These are phyloP conservation scores for Penicillium lagena DNA, from an alignment of 495 filamentous ascomycete species.

Conservation along the genomic window DNA sequence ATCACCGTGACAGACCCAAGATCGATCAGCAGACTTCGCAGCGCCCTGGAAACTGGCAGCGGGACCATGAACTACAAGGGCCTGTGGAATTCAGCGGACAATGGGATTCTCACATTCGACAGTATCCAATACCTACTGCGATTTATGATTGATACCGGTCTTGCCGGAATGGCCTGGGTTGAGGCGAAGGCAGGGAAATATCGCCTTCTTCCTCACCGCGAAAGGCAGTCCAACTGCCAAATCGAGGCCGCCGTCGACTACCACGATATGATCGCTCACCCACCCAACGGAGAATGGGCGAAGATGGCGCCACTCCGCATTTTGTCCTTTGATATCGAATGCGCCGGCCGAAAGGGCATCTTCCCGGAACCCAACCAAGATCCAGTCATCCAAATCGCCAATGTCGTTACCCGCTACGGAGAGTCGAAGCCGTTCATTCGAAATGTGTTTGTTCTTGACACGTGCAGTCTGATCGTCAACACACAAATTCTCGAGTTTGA, in stretches of 20 bases:
- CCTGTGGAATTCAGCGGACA: conserved; percentile 71
- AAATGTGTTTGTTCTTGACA: conserved; percentile 93
- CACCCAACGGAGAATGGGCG: conserved; percentile 90
- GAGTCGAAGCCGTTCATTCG: conserved; percentile 92
- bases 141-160: conserved; percentile 95
- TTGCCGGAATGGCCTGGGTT: conserved; percentile 96
- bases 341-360: conserved; percentile 92
- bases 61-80: conserved; percentile 72
- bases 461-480: conserved; percentile 86
- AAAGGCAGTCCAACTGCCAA: conserved; percentile 85
- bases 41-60: conserved; percentile 61
- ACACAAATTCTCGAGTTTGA: conserved; percentile 84
- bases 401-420: conserved; percentile 93
- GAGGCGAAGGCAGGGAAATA: conserved; percentile 74
- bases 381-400: conserved; percentile 97
- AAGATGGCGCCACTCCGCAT: conserved; percentile 96
- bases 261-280: conserved; percentile 75
- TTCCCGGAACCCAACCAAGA: conserved; percentile 90
- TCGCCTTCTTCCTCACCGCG: conserved; percentile 47
- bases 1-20: conserved; percentile 87
- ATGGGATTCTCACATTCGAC: conserved; percentile 79
- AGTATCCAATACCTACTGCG: conserved; percentile 90
- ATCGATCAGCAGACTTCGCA: conserved; percentile 64
- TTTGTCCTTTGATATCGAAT: conserved; percentile 97
- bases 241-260: conserved; percentile 86